A percentile compares a stretch with the other conserved stretches of the same genome.
Conservation (phyloP, 2,329 filamentous ascomycete genomes). For the Ascosphaera acerosa region DNA sequence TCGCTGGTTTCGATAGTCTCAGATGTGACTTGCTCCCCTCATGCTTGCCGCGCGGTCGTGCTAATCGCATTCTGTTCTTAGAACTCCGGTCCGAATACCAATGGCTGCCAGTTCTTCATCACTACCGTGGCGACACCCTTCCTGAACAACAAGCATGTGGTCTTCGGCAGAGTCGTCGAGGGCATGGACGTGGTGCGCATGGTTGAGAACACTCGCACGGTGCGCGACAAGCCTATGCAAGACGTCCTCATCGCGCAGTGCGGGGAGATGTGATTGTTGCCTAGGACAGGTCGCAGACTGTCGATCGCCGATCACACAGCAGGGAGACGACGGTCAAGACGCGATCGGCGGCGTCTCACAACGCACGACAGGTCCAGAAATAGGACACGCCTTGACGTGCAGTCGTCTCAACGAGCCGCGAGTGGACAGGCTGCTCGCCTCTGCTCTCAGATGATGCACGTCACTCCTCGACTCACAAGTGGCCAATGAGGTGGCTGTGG, state of each 20-base stretch:
- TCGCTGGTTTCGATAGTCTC: too few species aligned
- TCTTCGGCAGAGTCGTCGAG: slow-evolving; percentile 74
- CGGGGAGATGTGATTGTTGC: slow-evolving; percentile 81
- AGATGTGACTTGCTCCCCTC: not conserved
- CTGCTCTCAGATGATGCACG: too few species aligned
- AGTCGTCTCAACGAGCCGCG: too few species aligned
- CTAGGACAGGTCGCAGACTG: too few species aligned
- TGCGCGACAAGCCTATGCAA: slow-evolving; percentile 57
- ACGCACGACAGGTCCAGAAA: too few species aligned
- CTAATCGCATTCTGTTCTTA: slow-evolving; percentile 13
- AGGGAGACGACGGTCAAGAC: too few species aligned
- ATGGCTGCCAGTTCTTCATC: slow-evolving; percentile 95
- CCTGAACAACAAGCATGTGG: slow-evolving; percentile 78
- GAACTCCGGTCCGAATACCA: slow-evolving; percentile 81
- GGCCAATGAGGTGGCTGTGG: too few species aligned
- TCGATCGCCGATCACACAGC: too few species aligned
- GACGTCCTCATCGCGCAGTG: slow-evolving; percentile 70
- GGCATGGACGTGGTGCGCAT: slow-evolving; percentile 80
- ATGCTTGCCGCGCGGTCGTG: slow-evolving; percentile 1
- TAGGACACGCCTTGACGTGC: too few species aligned
- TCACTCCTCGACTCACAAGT: too few species aligned
- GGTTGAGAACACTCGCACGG: slow-evolving; percentile 76
- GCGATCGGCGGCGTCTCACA: too few species aligned
- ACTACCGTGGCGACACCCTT: slow-evolving; percentile 71
- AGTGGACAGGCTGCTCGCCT: too few species aligned